Evolutionary conservation across 805 yeast genomes (phyloP).

Genomic region (Ogataea parapolymorpha): DNA sequence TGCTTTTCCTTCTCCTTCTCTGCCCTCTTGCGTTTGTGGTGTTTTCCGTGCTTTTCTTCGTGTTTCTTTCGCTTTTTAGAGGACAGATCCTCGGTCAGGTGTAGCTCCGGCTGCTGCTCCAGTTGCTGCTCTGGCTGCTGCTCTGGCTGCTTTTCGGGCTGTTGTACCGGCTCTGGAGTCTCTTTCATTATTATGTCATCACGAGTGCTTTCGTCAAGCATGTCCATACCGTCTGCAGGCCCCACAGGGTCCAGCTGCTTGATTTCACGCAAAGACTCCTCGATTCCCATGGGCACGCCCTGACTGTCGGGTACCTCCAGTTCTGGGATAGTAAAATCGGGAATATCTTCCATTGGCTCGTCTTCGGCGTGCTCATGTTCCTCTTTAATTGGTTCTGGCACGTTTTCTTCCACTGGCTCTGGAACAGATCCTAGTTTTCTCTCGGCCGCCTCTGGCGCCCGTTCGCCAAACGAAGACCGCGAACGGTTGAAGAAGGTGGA

Average conservation of each 20-base stretch:
- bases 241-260: neutral
- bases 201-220: conserved; percentile 8
- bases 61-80: conserved; percentile 11
- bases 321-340: neutral
- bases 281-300: neutral
- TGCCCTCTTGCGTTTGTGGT: conserved; percentile 7
- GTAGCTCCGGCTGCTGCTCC: conserved; percentile 1
- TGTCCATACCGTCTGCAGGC: neutral
- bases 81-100: conserved; percentile 12
- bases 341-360: neutral
- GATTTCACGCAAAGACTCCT: conserved; percentile 1
- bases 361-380: neutral
- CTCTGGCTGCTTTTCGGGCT: conserved; percentile 2
- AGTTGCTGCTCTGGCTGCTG: too few species aligned
- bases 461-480: conserved; percentile 10
- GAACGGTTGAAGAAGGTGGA: conserved; percentile 26
- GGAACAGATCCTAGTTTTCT: neutral
- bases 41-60: neutral
- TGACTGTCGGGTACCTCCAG: conserved; percentile 2
- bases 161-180: neutral
- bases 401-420: neutral
- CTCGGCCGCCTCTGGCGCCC: neutral
- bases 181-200: conserved; percentile 6
- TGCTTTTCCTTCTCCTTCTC: conserved; percentile 11
- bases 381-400: neutral